Percentiles rank a stretch among this genome's conserved stretches.
phyloP scores from a whole-genome alignment of 169 alveolate genomes.

The Plasmodium knowlesi region DNA sequence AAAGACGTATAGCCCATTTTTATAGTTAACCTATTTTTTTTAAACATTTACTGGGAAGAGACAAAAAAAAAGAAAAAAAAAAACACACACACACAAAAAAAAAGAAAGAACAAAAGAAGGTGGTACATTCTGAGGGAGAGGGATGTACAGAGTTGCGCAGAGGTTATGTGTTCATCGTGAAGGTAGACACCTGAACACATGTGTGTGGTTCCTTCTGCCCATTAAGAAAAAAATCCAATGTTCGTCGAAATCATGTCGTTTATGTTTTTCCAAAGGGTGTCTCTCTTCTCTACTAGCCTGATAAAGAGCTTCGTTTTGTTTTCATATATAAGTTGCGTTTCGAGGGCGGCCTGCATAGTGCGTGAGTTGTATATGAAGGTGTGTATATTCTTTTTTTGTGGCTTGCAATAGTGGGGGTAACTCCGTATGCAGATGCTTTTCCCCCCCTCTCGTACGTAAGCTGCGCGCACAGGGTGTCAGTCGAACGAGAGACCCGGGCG shows the following conservation, averaged over 20 bases:
- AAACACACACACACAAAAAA: no score
- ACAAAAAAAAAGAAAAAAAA: no score
- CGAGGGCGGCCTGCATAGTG: constrained; percentile 23
- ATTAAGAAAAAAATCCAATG: constrained; percentile 27
- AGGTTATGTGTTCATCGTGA: neutral
- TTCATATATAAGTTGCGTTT: constrained; percentile 61
- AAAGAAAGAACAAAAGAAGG: neutral
- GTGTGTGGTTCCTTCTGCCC: neutral
- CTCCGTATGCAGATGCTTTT: neutral
- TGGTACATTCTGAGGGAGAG: neutral
- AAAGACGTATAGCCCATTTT: neutral
- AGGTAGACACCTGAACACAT: neutral
- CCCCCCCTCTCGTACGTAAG: neutral
- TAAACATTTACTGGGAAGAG: neutral
- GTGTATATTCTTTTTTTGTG: neutral
- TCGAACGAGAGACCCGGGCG: neutral
- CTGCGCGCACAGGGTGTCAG: neutral
- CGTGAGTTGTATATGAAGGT: neutral
- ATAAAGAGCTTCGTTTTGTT: constrained; percentile 53
- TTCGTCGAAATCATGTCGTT: constrained; percentile 64
- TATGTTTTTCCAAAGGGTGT: constrained; percentile 56
- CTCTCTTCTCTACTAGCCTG: constrained; percentile 53
- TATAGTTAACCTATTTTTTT: neutral
- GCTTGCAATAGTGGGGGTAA: neutral
- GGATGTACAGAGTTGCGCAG: neutral